Evolutionary conservation across 306 rosid genomes (phyloP), one percentile per base, ranked within the genome.

Genomic region (Casuarina equisetifolia): DNA sequence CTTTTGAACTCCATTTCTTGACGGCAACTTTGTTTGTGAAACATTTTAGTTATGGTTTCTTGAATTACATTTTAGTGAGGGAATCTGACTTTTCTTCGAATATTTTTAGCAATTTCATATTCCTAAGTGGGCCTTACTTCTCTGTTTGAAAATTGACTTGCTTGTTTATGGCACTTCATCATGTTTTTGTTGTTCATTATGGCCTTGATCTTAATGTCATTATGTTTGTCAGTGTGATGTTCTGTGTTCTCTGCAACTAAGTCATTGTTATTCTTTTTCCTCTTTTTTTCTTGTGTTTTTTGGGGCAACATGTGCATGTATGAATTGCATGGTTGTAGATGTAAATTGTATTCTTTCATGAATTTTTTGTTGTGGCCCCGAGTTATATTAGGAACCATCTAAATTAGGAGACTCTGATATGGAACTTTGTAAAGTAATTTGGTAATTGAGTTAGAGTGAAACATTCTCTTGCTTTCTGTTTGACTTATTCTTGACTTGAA

Each of bases 251-350:
- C 8, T 42, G 36, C 32, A 40, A 66, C 50, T 66, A n/a, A 66
- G 35, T 17, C 48, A 15, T 54, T 50, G 10, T 8, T 44, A 1
- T 51, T 72, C 44, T 74, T 45, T 1, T 67, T 40, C 25, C 10
- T 62, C 7, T 50, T 19, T 8, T 4, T 42, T 15, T 57, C 63
- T 20, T 71, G 44, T 44, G 5, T 66, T 20, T 49, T 58, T 25
- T 69, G 39, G 54, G 44, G 25, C 7, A 68, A 82, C 59, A 70
- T 82, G 84, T 85, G 80, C 55, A 81, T 84, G 88, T 69, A 35
- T 82, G 39, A 52, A 48, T 74, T 84, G 58, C 49, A 13, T 48
- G 48, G 81, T 78, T 17, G 43, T 15, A 62, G 17, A 77, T 81
- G 80, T 48, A 69, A 54, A 9, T 1, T 53, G 53, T 64, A 43